Conservation (phyloP, 257 asterid species). For the Petunia secreta region DNA sequence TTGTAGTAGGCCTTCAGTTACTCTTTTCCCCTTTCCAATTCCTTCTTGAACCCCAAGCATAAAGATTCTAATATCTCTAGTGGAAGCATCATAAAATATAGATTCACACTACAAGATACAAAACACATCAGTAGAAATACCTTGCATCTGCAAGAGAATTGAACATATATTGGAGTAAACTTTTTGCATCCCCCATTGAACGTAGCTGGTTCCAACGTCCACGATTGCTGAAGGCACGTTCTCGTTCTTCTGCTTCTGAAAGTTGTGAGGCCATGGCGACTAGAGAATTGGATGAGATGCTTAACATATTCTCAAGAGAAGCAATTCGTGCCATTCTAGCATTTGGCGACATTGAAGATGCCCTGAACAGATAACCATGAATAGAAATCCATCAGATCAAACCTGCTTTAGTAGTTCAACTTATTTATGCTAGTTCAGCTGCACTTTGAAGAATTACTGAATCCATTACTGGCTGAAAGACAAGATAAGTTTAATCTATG, state of each 20-base stretch:
- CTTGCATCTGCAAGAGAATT: slow-evolving; percentile 87
- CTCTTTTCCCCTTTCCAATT: background rate
- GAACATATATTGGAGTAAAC: slow-evolving; percentile 84
- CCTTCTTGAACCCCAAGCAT: background rate
- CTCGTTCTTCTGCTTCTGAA: slow-evolving; percentile 99
- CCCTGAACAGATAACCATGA: slow-evolving; percentile 50
- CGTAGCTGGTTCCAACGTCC: slow-evolving; percentile 99
- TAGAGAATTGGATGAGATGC: slow-evolving; percentile 89
- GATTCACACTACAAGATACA: background rate
- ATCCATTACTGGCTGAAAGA: background rate
- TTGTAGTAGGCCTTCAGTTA: background rate
- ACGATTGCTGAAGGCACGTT: slow-evolving; percentile 72
- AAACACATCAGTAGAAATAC: slow-evolving; percentile 39
- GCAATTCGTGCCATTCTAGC: slow-evolving; percentile 93
- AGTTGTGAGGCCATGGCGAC: slow-evolving; percentile 99
- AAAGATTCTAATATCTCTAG: background rate
- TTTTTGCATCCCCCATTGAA: slow-evolving; percentile 95
- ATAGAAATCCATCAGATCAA: background rate
- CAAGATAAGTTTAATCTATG: background rate
- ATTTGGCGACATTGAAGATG: slow-evolving; percentile 86
- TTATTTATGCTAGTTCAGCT: background rate
- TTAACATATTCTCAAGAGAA: slow-evolving; percentile 94
- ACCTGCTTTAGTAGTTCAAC: background rate
- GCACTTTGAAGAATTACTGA: slow-evolving; percentile 20
- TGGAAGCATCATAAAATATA: background rate